phyloP scores from a whole-genome alignment of 78 protist genomes.

The Creolimax fragrantissima region DNA sequence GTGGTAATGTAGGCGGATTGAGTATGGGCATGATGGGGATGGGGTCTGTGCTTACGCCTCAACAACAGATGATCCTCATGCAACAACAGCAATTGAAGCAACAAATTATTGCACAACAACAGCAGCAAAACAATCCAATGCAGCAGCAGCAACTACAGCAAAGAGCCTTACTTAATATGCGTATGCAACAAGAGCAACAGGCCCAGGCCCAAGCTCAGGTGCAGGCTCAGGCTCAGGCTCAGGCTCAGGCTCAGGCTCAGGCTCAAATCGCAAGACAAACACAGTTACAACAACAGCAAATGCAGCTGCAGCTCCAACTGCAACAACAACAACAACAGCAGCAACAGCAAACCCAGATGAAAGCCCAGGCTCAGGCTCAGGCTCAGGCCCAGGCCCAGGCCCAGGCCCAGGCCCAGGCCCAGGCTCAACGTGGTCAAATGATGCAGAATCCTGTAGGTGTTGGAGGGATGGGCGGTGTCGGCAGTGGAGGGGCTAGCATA shows the following conservation, averaged over 20 bases:
- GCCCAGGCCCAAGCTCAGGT: background rate
- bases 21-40: background rate
- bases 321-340: background rate
- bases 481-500: background rate
- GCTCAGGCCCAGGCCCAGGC: background rate
- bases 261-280: background rate
- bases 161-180: background rate
- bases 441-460: background rate
- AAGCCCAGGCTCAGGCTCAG: background rate
- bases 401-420: background rate
- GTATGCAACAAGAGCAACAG: background rate
- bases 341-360: background rate
- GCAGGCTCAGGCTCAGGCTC: background rate
- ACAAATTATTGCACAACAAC: no score
- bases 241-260: background rate
- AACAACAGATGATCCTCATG: no score
- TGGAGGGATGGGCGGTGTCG: background rate
- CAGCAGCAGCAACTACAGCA: background rate
- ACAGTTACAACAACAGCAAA: background rate
- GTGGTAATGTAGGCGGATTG: background rate
- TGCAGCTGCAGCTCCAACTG: background rate
- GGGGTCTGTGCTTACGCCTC: no score
- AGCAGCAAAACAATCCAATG: background rate
- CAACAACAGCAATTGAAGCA: no score
- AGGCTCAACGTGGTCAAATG: background rate